phyloP scores from a whole-genome alignment of 306 rosid species.

The Cicer pinnatifidum region DNA sequence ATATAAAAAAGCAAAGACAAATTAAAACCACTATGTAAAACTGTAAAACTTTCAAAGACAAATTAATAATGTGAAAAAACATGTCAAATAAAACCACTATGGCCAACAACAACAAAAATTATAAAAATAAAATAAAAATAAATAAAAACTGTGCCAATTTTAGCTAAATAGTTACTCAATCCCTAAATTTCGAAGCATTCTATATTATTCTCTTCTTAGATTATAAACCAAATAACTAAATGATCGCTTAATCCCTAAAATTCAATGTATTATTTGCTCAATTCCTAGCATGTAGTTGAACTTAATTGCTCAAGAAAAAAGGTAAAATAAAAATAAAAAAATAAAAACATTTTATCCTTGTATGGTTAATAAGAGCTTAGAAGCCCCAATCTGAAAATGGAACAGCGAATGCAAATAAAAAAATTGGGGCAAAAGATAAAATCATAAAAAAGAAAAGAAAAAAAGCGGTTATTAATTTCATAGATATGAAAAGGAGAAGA shows the following conservation, averaged over 20 bases:
- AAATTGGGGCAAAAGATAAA: not conserved
- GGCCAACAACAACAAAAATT: not conserved
- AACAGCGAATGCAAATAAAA: not conserved
- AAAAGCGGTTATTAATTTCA: not conserved
- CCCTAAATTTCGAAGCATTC: too few relatives aligned
- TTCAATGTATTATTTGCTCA: not conserved
- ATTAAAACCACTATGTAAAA: not conserved
- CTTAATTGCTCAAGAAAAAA: conserved; percentile 13
- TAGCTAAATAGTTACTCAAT: too few relatives aligned
- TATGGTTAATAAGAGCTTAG: not conserved
- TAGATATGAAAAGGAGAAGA: not conserved
- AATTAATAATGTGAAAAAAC: conserved; percentile 16
- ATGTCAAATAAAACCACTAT: not conserved
- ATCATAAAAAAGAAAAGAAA: not conserved
- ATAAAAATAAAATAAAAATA: not conserved
- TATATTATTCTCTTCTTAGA: too few relatives aligned
- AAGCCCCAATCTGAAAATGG: not conserved
- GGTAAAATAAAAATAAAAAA: not conserved
- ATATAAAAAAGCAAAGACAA: conserved; percentile 30
- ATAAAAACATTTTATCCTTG: not conserved
- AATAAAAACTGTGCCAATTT: not conserved
- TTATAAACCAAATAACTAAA: not conserved
- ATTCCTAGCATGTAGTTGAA: conserved; percentile 26
- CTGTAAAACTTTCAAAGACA: too few relatives aligned
- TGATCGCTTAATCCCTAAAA: conserved; percentile 2